phyloP scores from a whole-genome alignment of 192 early-diverging fungal genomes.

The Backusella westeae region DNA sequence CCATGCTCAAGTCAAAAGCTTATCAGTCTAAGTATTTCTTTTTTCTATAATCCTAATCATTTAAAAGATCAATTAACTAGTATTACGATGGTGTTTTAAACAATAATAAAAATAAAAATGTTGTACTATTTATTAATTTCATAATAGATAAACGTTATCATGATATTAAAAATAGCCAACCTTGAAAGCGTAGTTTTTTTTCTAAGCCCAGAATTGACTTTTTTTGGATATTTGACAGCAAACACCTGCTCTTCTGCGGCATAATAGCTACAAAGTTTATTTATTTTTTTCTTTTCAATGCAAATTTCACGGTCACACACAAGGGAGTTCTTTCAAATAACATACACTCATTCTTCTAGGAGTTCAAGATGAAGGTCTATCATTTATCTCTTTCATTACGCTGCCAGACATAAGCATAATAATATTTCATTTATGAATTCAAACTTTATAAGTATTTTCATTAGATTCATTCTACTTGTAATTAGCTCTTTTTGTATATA shows the following conservation, averaged over 20 bases:
- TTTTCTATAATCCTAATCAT: not conserved
- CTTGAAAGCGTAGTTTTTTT: not conserved
- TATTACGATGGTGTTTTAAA: not conserved
- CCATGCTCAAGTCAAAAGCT: not conserved
- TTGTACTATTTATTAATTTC: not conserved
- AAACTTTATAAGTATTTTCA: too few relatives aligned
- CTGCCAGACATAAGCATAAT: too few relatives aligned
- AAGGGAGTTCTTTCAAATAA: not conserved
- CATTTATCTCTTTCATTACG: not conserved
- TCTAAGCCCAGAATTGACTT: not conserved
- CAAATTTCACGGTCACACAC: not conserved
- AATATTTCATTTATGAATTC: too few relatives aligned
- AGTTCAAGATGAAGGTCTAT: not conserved
- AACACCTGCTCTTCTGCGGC: not conserved
- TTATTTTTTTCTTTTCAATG: not conserved
- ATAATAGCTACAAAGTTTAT: not conserved
- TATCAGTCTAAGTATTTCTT: not conserved
- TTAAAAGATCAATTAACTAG: not conserved
- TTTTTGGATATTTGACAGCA: not conserved
- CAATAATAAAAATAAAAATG: not conserved
- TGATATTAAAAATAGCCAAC: not conserved
- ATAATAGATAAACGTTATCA: not conserved
- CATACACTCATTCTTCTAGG: too few relatives aligned
- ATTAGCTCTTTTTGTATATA: too few relatives aligned
- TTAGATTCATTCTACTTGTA: too few relatives aligned